Evolutionary conservation across 1,284 basidiomycete species (phyloP).

Genomic region (Microbotryum saponariae): DNA sequence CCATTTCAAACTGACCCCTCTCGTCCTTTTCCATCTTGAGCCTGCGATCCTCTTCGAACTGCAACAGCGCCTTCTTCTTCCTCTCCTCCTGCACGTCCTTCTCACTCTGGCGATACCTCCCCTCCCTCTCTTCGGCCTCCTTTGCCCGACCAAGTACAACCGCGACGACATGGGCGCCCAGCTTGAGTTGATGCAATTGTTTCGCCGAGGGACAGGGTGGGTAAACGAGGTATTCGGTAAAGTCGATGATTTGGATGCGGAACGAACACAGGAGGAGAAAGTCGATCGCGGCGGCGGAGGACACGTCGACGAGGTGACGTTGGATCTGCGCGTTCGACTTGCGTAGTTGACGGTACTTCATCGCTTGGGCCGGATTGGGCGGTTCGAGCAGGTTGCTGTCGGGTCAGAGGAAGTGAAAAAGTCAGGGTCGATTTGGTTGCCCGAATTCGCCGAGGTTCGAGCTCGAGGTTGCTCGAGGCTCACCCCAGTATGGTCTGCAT

Average conservation of each 20-base stretch:
- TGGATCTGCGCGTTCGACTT: slow-evolving; percentile 19
- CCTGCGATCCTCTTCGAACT: slow-evolving; percentile 25
- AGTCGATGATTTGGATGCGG: slow-evolving; percentile 8
- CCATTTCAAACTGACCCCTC: slow-evolving; percentile 11
- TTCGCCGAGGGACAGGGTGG: slow-evolving; percentile 5
- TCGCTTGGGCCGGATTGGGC: slow-evolving; percentile 16
- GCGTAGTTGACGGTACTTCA: slow-evolving; percentile 26
- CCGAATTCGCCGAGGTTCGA: too few species aligned
- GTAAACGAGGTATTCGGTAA: slow-evolving; percentile 14
- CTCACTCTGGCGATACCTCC: slow-evolving; percentile 23
- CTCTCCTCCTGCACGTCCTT: slow-evolving; percentile 14
- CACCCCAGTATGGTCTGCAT: slow-evolving; percentile 12
- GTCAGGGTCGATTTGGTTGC: not conserved
- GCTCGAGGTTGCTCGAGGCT: not conserved
- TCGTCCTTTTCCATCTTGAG: slow-evolving; percentile 17
- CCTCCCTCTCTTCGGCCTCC: slow-evolving; percentile 24
- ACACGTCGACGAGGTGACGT: slow-evolving; percentile 10
- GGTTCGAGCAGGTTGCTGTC: slow-evolving; percentile 21
- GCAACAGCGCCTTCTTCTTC: slow-evolving; percentile 19
- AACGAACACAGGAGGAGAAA: slow-evolving; percentile 16
- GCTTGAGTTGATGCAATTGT: slow-evolving; percentile 10
- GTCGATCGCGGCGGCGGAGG: slow-evolving; percentile 6
- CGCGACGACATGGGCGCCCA: not conserved
- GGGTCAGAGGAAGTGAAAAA: not conserved
- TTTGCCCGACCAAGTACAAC: slow-evolving; percentile 8